A percentile compares a stretch with the other conserved stretches of the same genome.
These are phyloP conservation scores for Rhododendron vialii DNA, from an alignment of 148 eudicot genomes.

Conservation along the genomic window DNA sequence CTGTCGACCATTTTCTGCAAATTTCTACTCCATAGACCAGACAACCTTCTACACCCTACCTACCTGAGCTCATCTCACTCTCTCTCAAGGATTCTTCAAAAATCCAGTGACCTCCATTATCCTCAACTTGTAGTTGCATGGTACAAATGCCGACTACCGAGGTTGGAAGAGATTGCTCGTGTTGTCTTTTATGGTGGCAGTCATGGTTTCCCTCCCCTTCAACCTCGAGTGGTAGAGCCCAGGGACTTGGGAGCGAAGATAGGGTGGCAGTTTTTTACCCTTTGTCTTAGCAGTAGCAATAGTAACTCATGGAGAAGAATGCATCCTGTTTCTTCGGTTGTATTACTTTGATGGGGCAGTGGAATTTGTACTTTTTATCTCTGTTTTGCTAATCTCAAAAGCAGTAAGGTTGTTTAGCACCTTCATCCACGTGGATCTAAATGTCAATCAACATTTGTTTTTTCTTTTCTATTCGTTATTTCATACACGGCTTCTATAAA, in stretches of 20 bases:
- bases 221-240: not conserved
- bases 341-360: not conserved
- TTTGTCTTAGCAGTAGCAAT: not conserved
- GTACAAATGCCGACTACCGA: not conserved
- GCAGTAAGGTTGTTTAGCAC: not conserved
- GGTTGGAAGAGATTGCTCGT: not conserved
- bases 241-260: not conserved
- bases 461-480: not conserved
- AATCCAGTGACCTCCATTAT: not conserved
- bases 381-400: not conserved
- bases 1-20: not conserved
- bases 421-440: not conserved
- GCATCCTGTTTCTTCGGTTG: not conserved
- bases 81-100: not conserved
- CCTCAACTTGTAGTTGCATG: not conserved
- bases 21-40: not conserved
- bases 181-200: not conserved
- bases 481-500: not conserved
- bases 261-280: not conserved
- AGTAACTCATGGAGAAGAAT: not conserved
- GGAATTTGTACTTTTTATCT: not conserved
- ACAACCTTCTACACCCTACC: not conserved
- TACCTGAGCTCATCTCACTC: not conserved
- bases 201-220: not conserved
- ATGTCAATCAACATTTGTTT: not conserved